phyloP scores from a whole-genome alignment of 768 basidiomycete genomes.

The Plicaturopsis crispa region DNA sequence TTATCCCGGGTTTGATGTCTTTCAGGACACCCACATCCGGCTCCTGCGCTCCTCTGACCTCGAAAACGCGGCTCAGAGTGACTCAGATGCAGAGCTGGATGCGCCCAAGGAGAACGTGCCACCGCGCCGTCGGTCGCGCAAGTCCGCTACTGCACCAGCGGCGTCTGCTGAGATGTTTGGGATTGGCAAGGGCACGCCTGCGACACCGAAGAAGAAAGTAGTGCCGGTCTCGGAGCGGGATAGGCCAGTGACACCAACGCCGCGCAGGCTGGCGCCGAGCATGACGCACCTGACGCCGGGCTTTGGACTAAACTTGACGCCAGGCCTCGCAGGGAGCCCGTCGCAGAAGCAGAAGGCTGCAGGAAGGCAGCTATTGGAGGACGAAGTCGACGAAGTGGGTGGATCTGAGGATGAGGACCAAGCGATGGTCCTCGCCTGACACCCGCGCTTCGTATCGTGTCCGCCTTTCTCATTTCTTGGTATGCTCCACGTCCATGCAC shows the following conservation, averaged over 20 bases:
- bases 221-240: not conserved
- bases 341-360: conserved; percentile 17
- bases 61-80: conserved; percentile 1
- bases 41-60: conserved; percentile 3
- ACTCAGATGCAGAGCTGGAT: conserved; percentile 26
- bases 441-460: too few relatives aligned
- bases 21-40: conserved; percentile 31
- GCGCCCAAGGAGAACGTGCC: conserved; percentile 50
- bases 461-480: conserved; percentile 1
- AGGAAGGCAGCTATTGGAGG: conserved; percentile 22
- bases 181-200: conserved; percentile 17
- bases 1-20: conserved; percentile 60
- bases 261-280: conserved; percentile 7
- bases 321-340: conserved; percentile 16
- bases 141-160: conserved; percentile 20
- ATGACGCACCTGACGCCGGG: conserved; percentile 21
- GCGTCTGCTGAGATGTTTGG: conserved; percentile 11
- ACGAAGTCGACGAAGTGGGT: conserved; percentile 24
- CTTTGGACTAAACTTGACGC: conserved; percentile 10
- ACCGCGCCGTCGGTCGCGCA: conserved; percentile 39
- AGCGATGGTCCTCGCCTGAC: too few relatives aligned
- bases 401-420: conserved; percentile 15
- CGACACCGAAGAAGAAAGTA: conserved; percentile 12
- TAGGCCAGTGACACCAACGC: conserved; percentile 1
- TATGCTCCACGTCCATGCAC: conserved; percentile 5